These are phyloP conservation scores for Mortierella antarctica DNA, from an alignment of 192 early-diverging fungal species.

Conservation along the genomic window DNA sequence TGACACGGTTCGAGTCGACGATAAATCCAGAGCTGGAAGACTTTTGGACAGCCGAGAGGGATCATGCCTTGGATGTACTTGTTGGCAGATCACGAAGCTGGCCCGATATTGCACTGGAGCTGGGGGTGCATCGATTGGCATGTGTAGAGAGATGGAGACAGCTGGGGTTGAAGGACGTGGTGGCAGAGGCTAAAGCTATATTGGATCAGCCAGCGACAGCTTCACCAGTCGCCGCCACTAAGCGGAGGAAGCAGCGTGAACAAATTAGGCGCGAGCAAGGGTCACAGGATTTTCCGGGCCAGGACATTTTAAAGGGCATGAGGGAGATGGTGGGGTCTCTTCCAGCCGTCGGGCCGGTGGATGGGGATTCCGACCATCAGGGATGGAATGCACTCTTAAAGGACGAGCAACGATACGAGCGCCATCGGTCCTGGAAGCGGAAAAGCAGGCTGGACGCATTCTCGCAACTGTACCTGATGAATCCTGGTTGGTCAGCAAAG, in stretches of 20 bases:
- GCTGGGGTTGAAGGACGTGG: background rate
- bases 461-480: conserved; percentile 31
- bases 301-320: conserved; percentile 1
- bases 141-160: conserved; percentile 37
- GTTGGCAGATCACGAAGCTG: conserved; percentile 13
- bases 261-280: background rate
- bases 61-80: conserved; percentile 9
- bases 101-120: conserved; percentile 20
- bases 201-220: background rate
- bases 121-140: conserved; percentile 32
- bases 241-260: background rate
- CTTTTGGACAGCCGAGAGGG: conserved; percentile 26
- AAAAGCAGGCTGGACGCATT: background rate
- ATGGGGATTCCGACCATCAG: conserved; percentile 10
- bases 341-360: conserved; percentile 6
- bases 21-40: conserved; percentile 17
- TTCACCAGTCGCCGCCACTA: background rate
- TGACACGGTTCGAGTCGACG: conserved; percentile 31
- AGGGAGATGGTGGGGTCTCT: background rate
- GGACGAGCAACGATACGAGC: conserved; percentile 12
- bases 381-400: conserved; percentile 28
- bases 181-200: background rate
- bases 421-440: conserved; percentile 21
- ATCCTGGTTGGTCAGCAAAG: conserved; percentile 40
- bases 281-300: background rate